These are phyloP conservation scores for Passiflora organensis DNA, from an alignment of 345 rosid genomes.

Conservation along the genomic window DNA sequence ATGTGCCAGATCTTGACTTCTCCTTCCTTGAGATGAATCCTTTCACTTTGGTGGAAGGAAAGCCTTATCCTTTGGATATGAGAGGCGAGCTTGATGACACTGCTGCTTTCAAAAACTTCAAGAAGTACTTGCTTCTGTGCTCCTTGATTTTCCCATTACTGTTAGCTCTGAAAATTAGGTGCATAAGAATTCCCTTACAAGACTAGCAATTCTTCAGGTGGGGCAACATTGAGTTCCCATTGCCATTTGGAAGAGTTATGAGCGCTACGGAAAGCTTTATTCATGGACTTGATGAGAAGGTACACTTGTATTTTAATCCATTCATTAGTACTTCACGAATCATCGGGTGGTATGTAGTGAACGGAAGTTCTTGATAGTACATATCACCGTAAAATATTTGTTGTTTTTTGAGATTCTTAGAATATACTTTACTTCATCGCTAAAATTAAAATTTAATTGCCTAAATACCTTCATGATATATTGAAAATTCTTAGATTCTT, in stretches of 20 bases:
- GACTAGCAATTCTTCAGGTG: slow-evolving; percentile 48
- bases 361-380: too few relatives aligned
- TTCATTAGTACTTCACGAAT: too few relatives aligned
- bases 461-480: too few relatives aligned
- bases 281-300: slow-evolving; percentile 97
- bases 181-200: neutral
- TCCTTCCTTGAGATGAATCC: slow-evolving; percentile 99
- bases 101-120: slow-evolving; percentile 96
- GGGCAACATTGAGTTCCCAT: slow-evolving; percentile 85
- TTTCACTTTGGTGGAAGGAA: slow-evolving; percentile 78
- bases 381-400: too few relatives aligned
- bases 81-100: slow-evolving; percentile 98
- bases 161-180: neutral
- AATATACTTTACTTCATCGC: too few relatives aligned
- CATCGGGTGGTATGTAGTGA: too few relatives aligned
- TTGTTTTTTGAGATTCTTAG: too few relatives aligned
- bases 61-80: slow-evolving; percentile 97
- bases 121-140: slow-evolving; percentile 47
- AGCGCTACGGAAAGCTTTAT: slow-evolving; percentile 78
- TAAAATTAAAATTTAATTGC: too few relatives aligned
- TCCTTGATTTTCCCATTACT: neutral
- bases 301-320: slow-evolving; percentile 15
- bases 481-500: too few relatives aligned
- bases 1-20: slow-evolving; percentile 75
- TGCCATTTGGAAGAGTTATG: slow-evolving; percentile 98